phyloP scores from a whole-genome alignment of 805 yeast genomes.

The Cephaloascus fragrans region DNA sequence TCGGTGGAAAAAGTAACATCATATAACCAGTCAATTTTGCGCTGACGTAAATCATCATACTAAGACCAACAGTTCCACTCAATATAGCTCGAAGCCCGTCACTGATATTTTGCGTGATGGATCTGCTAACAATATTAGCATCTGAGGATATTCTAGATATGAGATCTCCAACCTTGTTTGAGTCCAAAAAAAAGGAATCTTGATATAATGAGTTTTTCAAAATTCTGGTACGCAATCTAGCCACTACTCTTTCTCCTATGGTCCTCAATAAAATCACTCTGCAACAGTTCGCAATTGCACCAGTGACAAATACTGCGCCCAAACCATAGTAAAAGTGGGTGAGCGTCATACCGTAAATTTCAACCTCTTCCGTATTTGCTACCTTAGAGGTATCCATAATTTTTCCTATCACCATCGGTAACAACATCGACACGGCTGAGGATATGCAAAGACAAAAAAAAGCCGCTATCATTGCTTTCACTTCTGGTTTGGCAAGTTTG shows the following conservation, averaged over 20 bases:
- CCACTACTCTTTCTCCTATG: slow-evolving; percentile 83
- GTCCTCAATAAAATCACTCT: slow-evolving; percentile 66
- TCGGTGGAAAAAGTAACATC: slow-evolving; percentile 74
- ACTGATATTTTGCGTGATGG: slow-evolving; percentile 80
- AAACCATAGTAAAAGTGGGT: slow-evolving; percentile 55
- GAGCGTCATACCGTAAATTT: slow-evolving; percentile 54
- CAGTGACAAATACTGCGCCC: slow-evolving; percentile 54
- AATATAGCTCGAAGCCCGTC: slow-evolving; percentile 85
- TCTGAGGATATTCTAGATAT: slow-evolving; percentile 84
- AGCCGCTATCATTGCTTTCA: slow-evolving; percentile 48
- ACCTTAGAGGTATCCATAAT: slow-evolving; percentile 63
- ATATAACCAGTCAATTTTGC: slow-evolving; percentile 76
- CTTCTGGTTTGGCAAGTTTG: slow-evolving; percentile 47
- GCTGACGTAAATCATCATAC: slow-evolving; percentile 87
- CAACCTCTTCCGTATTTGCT: slow-evolving; percentile 7
- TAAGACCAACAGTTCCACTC: slow-evolving; percentile 76
- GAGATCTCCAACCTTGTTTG: slow-evolving; percentile 84
- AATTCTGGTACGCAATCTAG: slow-evolving; percentile 69
- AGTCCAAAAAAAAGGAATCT: slow-evolving; percentile 84
- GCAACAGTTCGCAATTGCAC: slow-evolving; percentile 74
- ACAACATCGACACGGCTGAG: slow-evolving; percentile 69
- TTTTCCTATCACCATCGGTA: slow-evolving; percentile 81
- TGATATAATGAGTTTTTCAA: slow-evolving; percentile 72
- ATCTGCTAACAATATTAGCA: slow-evolving; percentile 76
- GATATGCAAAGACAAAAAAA: slow-evolving; percentile 55